Evolutionary conservation across 805 yeast genomes (phyloP), one percentile per base, ranked within the genome.

Genomic region (Yarrowia divulgata): DNA sequence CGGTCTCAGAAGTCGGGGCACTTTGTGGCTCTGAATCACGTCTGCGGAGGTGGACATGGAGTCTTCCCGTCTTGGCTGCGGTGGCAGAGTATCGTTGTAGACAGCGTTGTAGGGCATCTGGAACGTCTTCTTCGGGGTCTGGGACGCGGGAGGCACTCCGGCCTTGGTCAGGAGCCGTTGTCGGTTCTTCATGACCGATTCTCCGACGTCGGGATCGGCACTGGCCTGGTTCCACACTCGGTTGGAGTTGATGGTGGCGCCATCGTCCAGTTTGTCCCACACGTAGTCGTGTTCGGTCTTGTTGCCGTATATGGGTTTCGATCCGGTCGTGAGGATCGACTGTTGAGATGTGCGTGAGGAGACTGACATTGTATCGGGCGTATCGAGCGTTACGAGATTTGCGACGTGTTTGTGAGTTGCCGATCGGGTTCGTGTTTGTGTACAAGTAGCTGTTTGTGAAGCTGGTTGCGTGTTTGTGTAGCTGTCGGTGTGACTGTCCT

Each of bases 211-310:
- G 9, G 50, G 66, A 16, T 43, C 52, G 1, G 52, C 66, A 14
- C 42, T 34, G 19, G 52, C 66, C 52, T 60, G 66, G 52, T 60
- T 60, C 66, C 66, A 60, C 8, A 60, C 66, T 1, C 66, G 66
- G 52, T 60, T 60, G 52, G 66, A 60, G 52, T 45, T 60, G 66
- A 60, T 14, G 52, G 66, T 45, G 23, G 66, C 66, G 12, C 43
- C 13, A 13, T 60, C 66, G 34, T 60, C 52, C 3, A 60, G 66
- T 18, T 60, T 60, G 66, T 60, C 66, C 66, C 66, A 60, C 52
- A 60, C 66, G 42, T 60, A 60, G 34, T 60, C 66, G 66, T 60
- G 50, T 14, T 60, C 66, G 7, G 52, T 34, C 34, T 60, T 60
- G 66, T 60, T 60, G 50, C 66, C 66, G 40, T 18, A 43, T 42